phyloP scores from a whole-genome alignment of 495 filamentous ascomycete species.

The Penicillium chermesinum region DNA sequence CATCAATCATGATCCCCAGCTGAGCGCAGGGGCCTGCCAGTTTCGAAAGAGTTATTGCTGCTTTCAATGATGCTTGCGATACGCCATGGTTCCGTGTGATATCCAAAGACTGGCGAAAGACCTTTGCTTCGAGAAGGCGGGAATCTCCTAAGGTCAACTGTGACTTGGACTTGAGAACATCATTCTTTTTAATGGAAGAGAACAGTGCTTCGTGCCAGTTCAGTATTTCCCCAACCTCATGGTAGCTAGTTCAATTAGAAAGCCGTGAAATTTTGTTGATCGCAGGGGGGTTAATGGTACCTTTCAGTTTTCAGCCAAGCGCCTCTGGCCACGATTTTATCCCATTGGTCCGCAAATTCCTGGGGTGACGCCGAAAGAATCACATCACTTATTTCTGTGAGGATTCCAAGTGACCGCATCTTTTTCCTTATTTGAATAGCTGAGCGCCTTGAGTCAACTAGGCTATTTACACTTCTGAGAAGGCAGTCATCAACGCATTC shows the following conservation, averaged over 20 bases:
- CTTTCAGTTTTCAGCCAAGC: constrained; percentile 74
- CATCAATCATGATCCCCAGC: constrained; percentile 69
- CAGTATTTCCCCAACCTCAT: constrained; percentile 74
- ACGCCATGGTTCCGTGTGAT: constrained; percentile 74
- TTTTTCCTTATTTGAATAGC: constrained; percentile 56
- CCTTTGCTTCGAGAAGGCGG: constrained; percentile 66
- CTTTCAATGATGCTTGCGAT: constrained; percentile 77
- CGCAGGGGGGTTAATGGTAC: no score
- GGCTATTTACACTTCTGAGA: constrained; percentile 53
- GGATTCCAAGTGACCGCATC: constrained; percentile 66
- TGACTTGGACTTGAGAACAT: constrained; percentile 53
- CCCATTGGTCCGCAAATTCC: constrained; percentile 58
- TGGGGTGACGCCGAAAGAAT: constrained; percentile 52
- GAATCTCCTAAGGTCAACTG: constrained; percentile 54
- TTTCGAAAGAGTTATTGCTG: constrained; percentile 72
- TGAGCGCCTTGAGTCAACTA: constrained; percentile 52
- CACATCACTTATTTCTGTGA: constrained; percentile 79
- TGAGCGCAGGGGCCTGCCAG: constrained; percentile 62
- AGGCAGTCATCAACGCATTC: constrained; percentile 58
- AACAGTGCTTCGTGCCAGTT: constrained; percentile 78
- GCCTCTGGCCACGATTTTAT: constrained; percentile 58
- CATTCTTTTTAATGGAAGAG: constrained; percentile 67
- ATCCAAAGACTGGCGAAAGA: constrained; percentile 65
- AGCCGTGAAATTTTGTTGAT: no score
- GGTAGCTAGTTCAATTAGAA: constrained; percentile 52